These are phyloP conservation scores for Chenopodium formosanum DNA, from an alignment of 148 eudicot genomes.

Conservation along the genomic window DNA sequence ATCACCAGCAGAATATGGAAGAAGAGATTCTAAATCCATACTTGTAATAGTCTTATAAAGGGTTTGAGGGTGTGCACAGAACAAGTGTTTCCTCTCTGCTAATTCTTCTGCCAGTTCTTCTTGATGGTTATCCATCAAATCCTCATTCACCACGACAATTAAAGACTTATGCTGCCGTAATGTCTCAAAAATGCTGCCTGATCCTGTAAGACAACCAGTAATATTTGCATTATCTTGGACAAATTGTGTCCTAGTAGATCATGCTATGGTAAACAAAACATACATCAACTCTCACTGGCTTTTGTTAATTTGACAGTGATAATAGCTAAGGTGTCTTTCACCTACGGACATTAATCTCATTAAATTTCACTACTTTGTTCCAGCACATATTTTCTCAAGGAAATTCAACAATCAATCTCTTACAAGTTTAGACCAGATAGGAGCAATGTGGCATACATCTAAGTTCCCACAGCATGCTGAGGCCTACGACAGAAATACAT, in stretches of 20 bases:
- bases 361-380: neutral
- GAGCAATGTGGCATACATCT: neutral
- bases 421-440: neutral
- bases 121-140: constrained; percentile 95
- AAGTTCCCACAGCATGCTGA: neutral
- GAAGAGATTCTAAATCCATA: constrained; percentile 51
- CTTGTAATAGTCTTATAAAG: constrained; percentile 42
- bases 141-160: constrained; percentile 90
- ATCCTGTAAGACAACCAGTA: constrained; percentile 40
- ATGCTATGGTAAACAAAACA: neutral
- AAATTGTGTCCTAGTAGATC: neutral
- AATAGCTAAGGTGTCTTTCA: neutral
- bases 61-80: constrained; percentile 70
- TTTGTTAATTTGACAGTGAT: neutral
- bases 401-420: neutral
- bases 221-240: neutral
- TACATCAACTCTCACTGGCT: neutral
- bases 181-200: constrained; percentile 95
- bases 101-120: constrained; percentile 86
- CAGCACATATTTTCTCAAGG: neutral
- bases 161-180: constrained; percentile 55
- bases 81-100: constrained; percentile 75
- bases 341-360: neutral
- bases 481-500: neutral
- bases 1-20: constrained; percentile 68